Evolutionary conservation across 1,139 yeast genomes (phyloP).

Genomic region (Candida anutae): DNA sequence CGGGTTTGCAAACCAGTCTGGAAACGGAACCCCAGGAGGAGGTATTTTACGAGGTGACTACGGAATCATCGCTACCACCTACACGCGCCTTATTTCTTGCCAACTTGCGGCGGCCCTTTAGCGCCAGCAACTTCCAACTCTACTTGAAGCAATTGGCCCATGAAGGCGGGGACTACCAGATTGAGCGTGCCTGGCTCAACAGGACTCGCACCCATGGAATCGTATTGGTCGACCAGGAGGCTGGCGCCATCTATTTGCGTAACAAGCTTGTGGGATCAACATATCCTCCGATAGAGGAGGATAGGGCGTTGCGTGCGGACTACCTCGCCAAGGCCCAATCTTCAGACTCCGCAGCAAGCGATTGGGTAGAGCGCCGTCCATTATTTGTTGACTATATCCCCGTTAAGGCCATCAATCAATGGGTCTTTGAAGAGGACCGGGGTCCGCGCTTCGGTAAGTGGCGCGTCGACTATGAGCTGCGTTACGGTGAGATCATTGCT

Average conservation of each 20-base stretch:
- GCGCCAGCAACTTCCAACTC: conserved; percentile 29
- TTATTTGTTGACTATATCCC: conserved; percentile 38
- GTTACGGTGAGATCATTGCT: conserved; percentile 28
- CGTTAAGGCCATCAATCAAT: conserved; percentile 35
- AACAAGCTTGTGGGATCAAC: conserved; percentile 22
- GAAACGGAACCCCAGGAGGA: conserved; percentile 19
- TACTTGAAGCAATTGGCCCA: conserved; percentile 20
- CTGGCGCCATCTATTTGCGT: conserved; percentile 31
- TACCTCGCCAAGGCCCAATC: conserved; percentile 16
- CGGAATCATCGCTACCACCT: conserved; percentile 23
- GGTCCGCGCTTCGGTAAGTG: conserved; percentile 40
- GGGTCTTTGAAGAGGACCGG: conserved; percentile 41
- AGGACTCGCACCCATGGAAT: conserved; percentile 34
- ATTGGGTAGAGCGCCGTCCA: conserved; percentile 14
- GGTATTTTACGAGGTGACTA: conserved; percentile 23
- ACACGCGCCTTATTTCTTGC: conserved; percentile 40
- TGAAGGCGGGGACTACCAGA: conserved; percentile 15
- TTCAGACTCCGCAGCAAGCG: conserved; percentile 9
- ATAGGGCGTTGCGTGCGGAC: conserved; percentile 13
- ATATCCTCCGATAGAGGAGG: conserved; percentile 25
- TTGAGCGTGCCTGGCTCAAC: conserved; percentile 42
- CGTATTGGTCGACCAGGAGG: conserved; percentile 29
- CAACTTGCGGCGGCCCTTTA: conserved; percentile 31
- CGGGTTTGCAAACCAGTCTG: conserved; percentile 14
- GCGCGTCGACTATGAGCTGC: conserved; percentile 27